Evolutionary conservation across 73 alveolate genomes (phyloP), one percentile per base, ranked within the genome.

Genomic region (Paramecium caudatum): DNA sequence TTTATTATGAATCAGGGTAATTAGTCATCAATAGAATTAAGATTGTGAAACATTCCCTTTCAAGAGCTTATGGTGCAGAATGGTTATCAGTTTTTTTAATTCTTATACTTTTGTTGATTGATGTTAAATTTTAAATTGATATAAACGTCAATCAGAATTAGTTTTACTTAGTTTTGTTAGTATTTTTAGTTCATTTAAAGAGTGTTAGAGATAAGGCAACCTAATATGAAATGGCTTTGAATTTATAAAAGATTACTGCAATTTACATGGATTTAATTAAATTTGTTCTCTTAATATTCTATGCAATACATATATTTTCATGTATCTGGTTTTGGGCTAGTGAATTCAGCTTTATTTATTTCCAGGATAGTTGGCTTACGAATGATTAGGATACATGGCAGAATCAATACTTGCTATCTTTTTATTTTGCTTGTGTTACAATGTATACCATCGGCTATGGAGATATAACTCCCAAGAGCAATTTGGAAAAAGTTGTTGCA

Each of bases 371-470:
- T 94, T 61, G 93, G 33, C 33, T 17, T 0, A 41, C 21, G 25
- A 63, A 82, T 8, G 91, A 87, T 37, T 32, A 10, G 21, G 83
- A 92, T 36, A 82, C 65, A 2, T 41, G 61, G 41, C 30, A 34
- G 10, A 91, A 33, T 37, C 70, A 69, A 43, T 94, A 95, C 61
- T 25, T 95, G 3, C 23, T 91, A 6, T 32, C 96, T 6, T 19
- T 94, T 12, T 95, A 94, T 82, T 95, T 91, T 74, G 94, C 96
- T 0, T 68, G 94, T 63, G 78, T 94, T 5, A 93, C 97, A 3
- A 93, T 93, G 97, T 47, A 86, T 16, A 93, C 97, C 13, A 96
- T 93, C 17, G 95, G 95, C 0, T 93, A 93, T 87, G 97, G 95
- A 4, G 97, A 93, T 61, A 88, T 92, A 1, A 74, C 91, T 4